Evolutionary conservation across 495 filamentous ascomycete species (phyloP), one percentile per base, ranked within the genome.

Genomic region (Geopyxis carbonaria): DNA sequence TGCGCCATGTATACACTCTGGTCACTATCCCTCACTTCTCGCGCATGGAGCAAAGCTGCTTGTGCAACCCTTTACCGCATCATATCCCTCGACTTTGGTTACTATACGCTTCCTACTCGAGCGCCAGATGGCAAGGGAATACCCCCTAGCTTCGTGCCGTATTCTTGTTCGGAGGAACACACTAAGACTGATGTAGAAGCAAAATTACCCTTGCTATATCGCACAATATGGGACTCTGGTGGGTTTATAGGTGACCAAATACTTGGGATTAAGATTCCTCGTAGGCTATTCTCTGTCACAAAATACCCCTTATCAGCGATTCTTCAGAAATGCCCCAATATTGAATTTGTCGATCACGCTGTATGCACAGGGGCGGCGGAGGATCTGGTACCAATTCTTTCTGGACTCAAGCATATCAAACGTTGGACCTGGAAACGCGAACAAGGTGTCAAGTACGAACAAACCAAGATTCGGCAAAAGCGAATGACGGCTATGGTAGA

Each of bases 271-370:
- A 41, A 41, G 29, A 16, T 41, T 28, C 38, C 38, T 22, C 38
- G 38, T 13, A 9, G 38, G 18, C 15, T 41, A 20, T 41, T 41
- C 18, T 32, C 28, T 14, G 18, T 41, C 33, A 41, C 38, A 1
- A 41, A 41, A 41, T 41, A 41, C 20, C 38, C 38, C 3, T 20
- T 41, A 18, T 41, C 38, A 2, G 38, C 38, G 14, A 32, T 41
- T 11, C 28, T 41, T 9, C 38, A 41, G 20, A 41, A 41, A 32
- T 41, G 38, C 20, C 38, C 38, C 20, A 41, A 41, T 32, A 13
- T 41, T 5, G 28, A 33, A 32, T 41, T 41, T 18, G 29, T 41
- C 28, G 38, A 41, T 22, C 28, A 33, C 29, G 38, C 38, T 8
- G 29, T 41, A 20, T 22, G 18, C 3, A n/a, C 28, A 13, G 38